phyloP scores from a whole-genome alignment of 352 stramenopile genomes.

The Pythium phragmiticola region DNA sequence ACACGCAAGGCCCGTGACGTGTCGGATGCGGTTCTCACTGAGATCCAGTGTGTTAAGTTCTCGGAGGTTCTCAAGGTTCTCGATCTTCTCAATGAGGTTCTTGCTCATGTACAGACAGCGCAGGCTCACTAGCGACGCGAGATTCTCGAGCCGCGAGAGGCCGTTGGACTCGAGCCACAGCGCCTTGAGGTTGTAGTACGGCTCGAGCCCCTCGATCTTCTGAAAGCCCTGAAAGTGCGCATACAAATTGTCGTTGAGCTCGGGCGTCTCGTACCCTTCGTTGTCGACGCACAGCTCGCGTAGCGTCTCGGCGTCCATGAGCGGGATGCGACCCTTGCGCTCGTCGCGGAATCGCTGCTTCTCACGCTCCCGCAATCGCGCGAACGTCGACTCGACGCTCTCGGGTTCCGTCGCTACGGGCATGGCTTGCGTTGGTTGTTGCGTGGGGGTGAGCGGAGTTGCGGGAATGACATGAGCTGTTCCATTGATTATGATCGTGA shows the following conservation, averaged over 20 bases:
- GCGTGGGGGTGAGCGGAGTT: neutral
- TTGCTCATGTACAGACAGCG: slow-evolving; percentile 93
- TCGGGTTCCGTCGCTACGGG: slow-evolving; percentile 27
- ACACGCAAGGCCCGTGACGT: slow-evolving; percentile 76
- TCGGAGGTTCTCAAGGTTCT: slow-evolving; percentile 53
- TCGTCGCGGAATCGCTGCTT: slow-evolving; percentile 65
- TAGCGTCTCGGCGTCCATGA: slow-evolving; percentile 89
- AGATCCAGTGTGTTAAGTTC: slow-evolving; percentile 93
- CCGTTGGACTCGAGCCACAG: slow-evolving; percentile 97
- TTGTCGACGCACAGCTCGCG: slow-evolving; percentile 85
- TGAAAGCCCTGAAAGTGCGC: slow-evolving; percentile 94
- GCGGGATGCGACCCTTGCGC: slow-evolving; percentile 67
- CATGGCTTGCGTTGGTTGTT: slow-evolving; percentile 27
- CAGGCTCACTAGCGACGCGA: slow-evolving; percentile 70
- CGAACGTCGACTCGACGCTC: slow-evolving; percentile 42
- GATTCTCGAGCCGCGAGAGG: slow-evolving; percentile 82
- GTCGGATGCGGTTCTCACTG: slow-evolving; percentile 89
- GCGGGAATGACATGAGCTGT: too few relatives aligned
- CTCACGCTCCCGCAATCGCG: slow-evolving; percentile 63
- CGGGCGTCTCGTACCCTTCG: slow-evolving; percentile 93
- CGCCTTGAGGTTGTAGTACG: slow-evolving; percentile 92
- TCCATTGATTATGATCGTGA: slow-evolving; percentile 1
- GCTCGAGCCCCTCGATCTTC: slow-evolving; percentile 92
- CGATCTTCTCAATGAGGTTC: slow-evolving; percentile 89
- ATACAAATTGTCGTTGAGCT: slow-evolving; percentile 95